Evolutionary conservation across 129 eudicot species (phyloP).

Genomic region (Pittosporum tobira): DNA sequence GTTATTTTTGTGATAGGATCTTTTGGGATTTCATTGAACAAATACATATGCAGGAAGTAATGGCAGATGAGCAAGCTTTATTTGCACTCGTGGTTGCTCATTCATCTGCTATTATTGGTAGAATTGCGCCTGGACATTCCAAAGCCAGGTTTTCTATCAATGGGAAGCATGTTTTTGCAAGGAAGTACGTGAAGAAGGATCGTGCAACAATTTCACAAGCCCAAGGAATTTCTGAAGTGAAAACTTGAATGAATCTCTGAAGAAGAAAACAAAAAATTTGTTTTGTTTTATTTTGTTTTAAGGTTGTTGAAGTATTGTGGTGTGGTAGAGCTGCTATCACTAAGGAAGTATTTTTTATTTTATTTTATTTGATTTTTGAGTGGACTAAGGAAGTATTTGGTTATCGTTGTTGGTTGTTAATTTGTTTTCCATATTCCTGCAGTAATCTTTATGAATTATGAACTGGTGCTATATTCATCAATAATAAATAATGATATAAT

Average conservation of each 20-base stretch:
- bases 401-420: too few species aligned
- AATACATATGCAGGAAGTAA: conserved; percentile 21
- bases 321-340: too few species aligned
- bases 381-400: too few species aligned
- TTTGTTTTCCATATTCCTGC: too few species aligned
- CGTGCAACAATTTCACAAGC: not conserved
- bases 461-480: too few species aligned
- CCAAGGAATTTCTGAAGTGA: not conserved
- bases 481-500: too few species aligned
- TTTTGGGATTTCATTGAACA: conserved; percentile 33
- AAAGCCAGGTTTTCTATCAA: conserved; percentile 16
- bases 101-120: conserved; percentile 1
- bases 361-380: too few species aligned
- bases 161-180: conserved; percentile 34
- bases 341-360: too few species aligned
- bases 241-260: not conserved
- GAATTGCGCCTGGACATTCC: not conserved
- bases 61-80: conserved; percentile 17
- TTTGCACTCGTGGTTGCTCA: conserved; percentile 38
- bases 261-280: too few species aligned
- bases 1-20: conserved; percentile 10
- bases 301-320: too few species aligned
- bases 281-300: too few species aligned
- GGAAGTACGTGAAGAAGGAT: conserved; percentile 10
- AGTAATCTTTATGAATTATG: too few species aligned